Percentiles rank a stretch among this genome's conserved stretches.
phyloP scores from a whole-genome alignment of 2,329 filamentous ascomycete genomes.

The Zymoseptoria brevis region DNA sequence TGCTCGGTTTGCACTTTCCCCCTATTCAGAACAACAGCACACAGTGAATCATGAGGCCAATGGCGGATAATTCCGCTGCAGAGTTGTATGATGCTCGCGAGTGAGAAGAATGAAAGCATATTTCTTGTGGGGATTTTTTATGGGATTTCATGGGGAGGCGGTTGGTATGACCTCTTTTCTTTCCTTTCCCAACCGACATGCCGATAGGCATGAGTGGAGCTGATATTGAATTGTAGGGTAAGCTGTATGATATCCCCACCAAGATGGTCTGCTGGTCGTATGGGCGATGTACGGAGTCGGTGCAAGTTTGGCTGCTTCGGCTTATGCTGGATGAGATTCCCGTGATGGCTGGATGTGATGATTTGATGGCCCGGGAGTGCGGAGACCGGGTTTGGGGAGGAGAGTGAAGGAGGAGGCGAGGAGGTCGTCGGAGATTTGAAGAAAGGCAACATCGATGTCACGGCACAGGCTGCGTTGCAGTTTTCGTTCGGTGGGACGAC shows the following conservation, averaged over 20 bases:
- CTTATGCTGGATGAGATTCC: conserved; percentile 16
- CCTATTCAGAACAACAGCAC: no score
- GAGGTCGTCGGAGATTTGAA: not conserved
- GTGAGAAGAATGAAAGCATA: no score
- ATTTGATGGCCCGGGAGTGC: conserved; percentile 8
- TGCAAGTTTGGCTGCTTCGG: conserved; percentile 1
- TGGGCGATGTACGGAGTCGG: conserved; percentile 7
- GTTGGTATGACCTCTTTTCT: not conserved
- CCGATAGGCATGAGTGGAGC: no score
- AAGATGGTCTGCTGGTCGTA: not conserved
- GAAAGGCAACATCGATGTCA: no score
- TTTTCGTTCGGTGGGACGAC: not conserved
- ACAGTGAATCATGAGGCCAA: no score
- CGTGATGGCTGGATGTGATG: conserved; percentile 21
- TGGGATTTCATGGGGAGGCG: no score
- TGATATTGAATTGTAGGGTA: no score
- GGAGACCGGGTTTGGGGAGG: conserved; percentile 14
- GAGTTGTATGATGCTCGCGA: no score
- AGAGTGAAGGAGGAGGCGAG: conserved; percentile 10
- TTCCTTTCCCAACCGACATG: not conserved
- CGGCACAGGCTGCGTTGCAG: no score
- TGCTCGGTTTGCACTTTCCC: no score
- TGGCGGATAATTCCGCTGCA: no score
- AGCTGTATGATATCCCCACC: conserved; percentile 7
- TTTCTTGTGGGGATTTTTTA: no score